A percentile compares a stretch with the other conserved stretches of the same genome.
phyloP scores from a whole-genome alignment of 495 filamentous ascomycete genomes.

The Penicillium robsamsonii region DNA sequence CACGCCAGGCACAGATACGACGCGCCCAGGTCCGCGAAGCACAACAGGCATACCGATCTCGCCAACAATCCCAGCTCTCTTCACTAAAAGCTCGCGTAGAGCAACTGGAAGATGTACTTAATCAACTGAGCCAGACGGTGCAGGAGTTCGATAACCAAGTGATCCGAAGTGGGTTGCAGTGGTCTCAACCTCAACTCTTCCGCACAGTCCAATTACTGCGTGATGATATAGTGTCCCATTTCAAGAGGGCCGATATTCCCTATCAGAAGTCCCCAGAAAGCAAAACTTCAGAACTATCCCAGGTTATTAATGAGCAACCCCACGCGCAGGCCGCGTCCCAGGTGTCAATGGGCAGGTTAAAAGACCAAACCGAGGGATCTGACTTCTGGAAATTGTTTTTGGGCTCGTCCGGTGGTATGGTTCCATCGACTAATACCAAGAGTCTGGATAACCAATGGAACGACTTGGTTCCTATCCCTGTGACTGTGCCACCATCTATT shows the following conservation, averaged over 20 bases:
- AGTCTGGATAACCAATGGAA: neutral
- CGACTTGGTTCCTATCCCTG: neutral
- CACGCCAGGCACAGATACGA: constrained; percentile 8
- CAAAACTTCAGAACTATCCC: neutral
- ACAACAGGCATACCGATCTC: constrained; percentile 22
- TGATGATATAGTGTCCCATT: constrained; percentile 13
- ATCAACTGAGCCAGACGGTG: constrained; percentile 12
- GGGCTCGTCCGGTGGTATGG: neutral
- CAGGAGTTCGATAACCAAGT: constrained; percentile 12
- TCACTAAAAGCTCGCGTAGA: constrained; percentile 18
- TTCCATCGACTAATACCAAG: constrained; percentile 1
- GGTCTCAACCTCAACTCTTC: constrained; percentile 13
- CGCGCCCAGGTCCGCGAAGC: constrained; percentile 22
- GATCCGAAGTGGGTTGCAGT: constrained; percentile 1
- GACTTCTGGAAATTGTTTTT: constrained; percentile 3
- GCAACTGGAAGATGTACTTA: constrained; percentile 20
- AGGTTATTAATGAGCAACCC: neutral
- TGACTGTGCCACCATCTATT: neutral
- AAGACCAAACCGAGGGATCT: neutral
- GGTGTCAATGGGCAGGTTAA: neutral
- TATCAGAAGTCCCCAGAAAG: neutral
- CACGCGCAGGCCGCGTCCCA: neutral
- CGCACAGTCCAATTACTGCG: constrained; percentile 12
- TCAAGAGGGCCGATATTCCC: neutral
- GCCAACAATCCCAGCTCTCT: constrained; percentile 19